These are phyloP conservation scores for Fusarium staphyleae DNA, from an alignment of 2,329 filamentous ascomycete genomes.

Conservation along the genomic window DNA sequence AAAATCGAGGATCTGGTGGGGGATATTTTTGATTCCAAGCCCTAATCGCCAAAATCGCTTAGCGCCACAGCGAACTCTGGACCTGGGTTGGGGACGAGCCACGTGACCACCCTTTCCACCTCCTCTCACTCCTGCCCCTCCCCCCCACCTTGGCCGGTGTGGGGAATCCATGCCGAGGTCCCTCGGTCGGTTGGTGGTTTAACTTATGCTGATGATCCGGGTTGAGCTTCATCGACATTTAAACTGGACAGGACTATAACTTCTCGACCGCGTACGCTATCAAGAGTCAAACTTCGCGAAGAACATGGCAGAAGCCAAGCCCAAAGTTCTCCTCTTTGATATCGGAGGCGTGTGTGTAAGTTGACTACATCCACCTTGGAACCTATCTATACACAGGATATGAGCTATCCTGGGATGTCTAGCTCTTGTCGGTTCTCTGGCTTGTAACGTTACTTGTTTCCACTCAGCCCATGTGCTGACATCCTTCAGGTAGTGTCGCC, in stretches of 20 bases:
- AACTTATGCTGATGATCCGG: neutral
- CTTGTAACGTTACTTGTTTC: neutral
- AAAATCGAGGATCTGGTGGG: conserved; percentile 48
- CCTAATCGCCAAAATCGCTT: conserved; percentile 47
- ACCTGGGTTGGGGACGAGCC: conserved; percentile 52
- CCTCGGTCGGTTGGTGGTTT: conserved; percentile 26
- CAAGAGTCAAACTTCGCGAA: neutral
- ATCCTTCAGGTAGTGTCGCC: conserved; percentile 78
- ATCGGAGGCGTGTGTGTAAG: conserved; percentile 96
- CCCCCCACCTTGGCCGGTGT: neutral
- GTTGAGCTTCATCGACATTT: neutral
- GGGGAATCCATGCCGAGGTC: conserved; percentile 39
- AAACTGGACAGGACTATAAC: neutral
- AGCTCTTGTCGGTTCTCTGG: too few species aligned
- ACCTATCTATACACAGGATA: too few species aligned
- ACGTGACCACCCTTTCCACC: conserved; percentile 37
- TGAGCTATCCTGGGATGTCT: too few species aligned
- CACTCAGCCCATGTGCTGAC: conserved; percentile 8
- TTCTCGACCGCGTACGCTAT: neutral
- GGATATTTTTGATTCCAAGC: conserved; percentile 47
- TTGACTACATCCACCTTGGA: too few species aligned
- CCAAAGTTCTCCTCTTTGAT: conserved; percentile 87
- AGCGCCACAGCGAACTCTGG: conserved; percentile 34
- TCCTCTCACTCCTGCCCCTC: neutral
- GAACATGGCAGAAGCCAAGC: conserved; percentile 51